A percentile compares a stretch with the other conserved stretches of the same genome.
These are phyloP conservation scores for Panicum virgatum DNA, from an alignment of 202 grass and related monocot genomes.

Conservation along the genomic window DNA sequence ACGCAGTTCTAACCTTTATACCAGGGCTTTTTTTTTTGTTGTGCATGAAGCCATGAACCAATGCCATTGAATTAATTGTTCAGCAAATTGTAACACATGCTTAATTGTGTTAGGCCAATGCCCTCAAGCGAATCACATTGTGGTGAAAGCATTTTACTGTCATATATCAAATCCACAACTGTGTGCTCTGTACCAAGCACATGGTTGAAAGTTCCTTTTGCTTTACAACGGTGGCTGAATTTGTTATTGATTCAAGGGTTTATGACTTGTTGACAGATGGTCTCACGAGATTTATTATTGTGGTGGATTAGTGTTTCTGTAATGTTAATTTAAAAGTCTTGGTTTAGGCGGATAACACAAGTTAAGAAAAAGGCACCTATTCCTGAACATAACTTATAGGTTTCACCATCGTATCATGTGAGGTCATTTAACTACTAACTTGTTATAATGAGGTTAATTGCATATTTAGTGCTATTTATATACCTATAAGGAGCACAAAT, in stretches of 20 bases:
- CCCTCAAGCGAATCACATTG: neutral
- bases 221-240: neutral
- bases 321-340: neutral
- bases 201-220: neutral
- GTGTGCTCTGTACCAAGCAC: neutral
- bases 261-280: neutral
- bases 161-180: neutral
- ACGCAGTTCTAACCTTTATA: no score
- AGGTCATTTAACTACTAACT: neutral
- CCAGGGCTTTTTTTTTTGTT: no score
- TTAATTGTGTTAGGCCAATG: neutral
- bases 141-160: neutral
- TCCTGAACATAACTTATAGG: constrained; percentile 1
- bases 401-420: neutral
- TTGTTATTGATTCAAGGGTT: neutral
- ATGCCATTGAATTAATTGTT: neutral
- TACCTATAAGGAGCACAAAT: neutral
- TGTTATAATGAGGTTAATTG: constrained; percentile 20
- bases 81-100: neutral
- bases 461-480: neutral
- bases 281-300: neutral
- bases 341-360: neutral
- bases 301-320: constrained; percentile 2
- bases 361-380: neutral
- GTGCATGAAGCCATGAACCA: neutral